Conservation (phyloP, 2,329 filamentous ascomycete genomes). For the Hypoxylon sp. region DNA sequence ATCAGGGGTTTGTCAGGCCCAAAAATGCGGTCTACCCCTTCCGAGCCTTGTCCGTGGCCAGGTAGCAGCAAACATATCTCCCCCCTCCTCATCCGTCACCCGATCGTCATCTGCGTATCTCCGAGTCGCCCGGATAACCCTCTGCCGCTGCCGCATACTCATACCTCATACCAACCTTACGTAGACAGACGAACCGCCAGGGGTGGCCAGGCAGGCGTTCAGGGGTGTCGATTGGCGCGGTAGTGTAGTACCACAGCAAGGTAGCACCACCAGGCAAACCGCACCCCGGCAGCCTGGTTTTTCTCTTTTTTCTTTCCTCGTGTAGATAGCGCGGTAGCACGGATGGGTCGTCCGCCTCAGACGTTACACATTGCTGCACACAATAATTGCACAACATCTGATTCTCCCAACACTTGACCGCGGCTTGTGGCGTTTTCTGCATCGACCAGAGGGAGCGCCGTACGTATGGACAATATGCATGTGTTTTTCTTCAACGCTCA, state of each 20-base stretch:
- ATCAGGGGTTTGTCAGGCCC: conserved; percentile 4
- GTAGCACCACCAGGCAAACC: conserved; percentile 26
- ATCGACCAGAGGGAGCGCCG: background rate
- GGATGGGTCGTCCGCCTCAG: conserved; percentile 17
- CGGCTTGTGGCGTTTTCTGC: conserved; percentile 10
- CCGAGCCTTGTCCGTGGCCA: conserved; percentile 18
- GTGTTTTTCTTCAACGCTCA: background rate
- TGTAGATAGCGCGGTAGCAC: conserved; percentile 23
- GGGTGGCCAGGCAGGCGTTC: background rate
- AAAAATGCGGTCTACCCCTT: conserved; percentile 14
- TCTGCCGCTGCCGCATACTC: too few species aligned
- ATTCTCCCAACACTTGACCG: background rate
- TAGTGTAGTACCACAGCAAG: background rate
- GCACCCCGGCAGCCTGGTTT: background rate
- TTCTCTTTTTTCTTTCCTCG: background rate
- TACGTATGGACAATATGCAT: background rate
- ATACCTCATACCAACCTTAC: background rate
- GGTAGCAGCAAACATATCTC: conserved; percentile 30
- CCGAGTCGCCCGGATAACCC: conserved; percentile 29
- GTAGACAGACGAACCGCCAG: background rate
- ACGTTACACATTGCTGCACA: conserved; percentile 18
- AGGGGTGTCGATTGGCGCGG: conserved; percentile 22
- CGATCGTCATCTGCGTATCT: conserved; percentile 25
- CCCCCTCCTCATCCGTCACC: background rate
- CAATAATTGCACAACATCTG: background rate